Evolutionary conservation across 2,329 filamentous ascomycete species (phyloP), one percentile per base, ranked within the genome.

Genomic region (Daldinia sp.): DNA sequence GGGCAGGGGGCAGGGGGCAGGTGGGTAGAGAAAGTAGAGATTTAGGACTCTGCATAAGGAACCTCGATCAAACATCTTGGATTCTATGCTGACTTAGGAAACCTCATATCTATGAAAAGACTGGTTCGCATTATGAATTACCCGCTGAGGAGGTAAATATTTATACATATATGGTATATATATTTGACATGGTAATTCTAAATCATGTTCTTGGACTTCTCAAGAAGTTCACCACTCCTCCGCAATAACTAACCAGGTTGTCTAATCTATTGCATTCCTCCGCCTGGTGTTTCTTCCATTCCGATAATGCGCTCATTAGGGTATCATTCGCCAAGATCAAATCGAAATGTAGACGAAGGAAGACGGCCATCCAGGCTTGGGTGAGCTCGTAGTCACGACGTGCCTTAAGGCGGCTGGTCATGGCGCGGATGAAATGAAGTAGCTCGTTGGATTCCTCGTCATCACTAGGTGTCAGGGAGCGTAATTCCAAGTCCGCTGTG

Each of bases 301-400:
- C 85, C 59, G 81, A 79, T 67, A 98, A 80, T 53, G 87, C 88
- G 1, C 80, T 82, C 51, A 89, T 83, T 13, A 95, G 79, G 33
- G 79, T 75, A 71, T 83, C 81, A 78, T 76, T 87, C 77, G 81
- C 84, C 81, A 82, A 82, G 46, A 87, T 80, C 41, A 85, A 70
- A 71, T 89, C 87, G 70, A 87, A 87, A 79, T 98, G 95, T 44
- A 97, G 82, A 54, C 90, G 88, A 66, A 99, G 79, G 76, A 98
- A 97, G 0, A 98, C 95, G 1, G 92, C 90, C 94, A 99, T 98
- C 95, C 96, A 99, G 0, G 94, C 93, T 80, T 98, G 94, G 15
- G 93, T 92, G 42, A 99, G 86, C 81, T 99, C 96, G 79, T 97
- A 99, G 79, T 98, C 96, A 54, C 88, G 88, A 71, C 90, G 89